A percentile compares a stretch with the other conserved stretches of the same genome.
Evolutionary conservation across 2,329 filamentous ascomycete species (phyloP).

Genomic region (Neoarthrinium moseri): DNA sequence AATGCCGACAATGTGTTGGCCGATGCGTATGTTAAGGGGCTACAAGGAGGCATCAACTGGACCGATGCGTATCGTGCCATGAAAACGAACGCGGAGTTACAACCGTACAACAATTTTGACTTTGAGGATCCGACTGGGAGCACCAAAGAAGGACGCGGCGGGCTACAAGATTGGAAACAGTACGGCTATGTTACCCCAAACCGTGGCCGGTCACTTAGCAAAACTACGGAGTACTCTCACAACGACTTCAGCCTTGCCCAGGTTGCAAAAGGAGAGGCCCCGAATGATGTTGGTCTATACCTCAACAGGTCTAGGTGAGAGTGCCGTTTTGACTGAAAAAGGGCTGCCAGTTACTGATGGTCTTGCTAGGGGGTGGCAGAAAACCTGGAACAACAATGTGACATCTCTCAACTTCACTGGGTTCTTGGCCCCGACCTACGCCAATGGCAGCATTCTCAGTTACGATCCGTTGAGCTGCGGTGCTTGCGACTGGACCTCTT

Average conservation of each 20-base stretch:
- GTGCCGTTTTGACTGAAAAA: not conserved
- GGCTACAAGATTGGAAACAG: conserved; percentile 61
- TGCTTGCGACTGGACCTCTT: conserved; percentile 42
- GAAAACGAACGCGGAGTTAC: conserved; percentile 54
- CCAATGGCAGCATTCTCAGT: conserved; percentile 40
- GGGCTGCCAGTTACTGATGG: too few relatives aligned
- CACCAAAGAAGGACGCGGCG: conserved; percentile 56
- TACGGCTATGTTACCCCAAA: conserved; percentile 55
- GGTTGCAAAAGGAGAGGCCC: conserved; percentile 51
- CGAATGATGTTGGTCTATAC: conserved; percentile 48
- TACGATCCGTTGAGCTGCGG: conserved; percentile 52
- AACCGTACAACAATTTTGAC: conserved; percentile 48
- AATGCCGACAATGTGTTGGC: conserved; percentile 61
- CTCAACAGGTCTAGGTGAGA: conserved; percentile 43
- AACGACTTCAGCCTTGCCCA: conserved; percentile 59
- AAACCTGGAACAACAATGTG: conserved; percentile 54
- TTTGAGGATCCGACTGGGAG: conserved; percentile 50
- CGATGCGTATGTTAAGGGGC: conserved; percentile 58
- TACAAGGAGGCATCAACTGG: conserved; percentile 50
- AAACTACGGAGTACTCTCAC: conserved; percentile 55
- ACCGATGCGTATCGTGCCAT: conserved; percentile 50
- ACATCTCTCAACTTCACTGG: conserved; percentile 48
- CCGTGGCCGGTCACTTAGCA: conserved; percentile 51
- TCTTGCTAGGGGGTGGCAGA: conserved; percentile 53
- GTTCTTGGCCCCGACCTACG: conserved; percentile 53